Evolutionary conservation across 371 early-diverging fungal species (phyloP).

Genomic region (Dichotomocladium elegans): DNA sequence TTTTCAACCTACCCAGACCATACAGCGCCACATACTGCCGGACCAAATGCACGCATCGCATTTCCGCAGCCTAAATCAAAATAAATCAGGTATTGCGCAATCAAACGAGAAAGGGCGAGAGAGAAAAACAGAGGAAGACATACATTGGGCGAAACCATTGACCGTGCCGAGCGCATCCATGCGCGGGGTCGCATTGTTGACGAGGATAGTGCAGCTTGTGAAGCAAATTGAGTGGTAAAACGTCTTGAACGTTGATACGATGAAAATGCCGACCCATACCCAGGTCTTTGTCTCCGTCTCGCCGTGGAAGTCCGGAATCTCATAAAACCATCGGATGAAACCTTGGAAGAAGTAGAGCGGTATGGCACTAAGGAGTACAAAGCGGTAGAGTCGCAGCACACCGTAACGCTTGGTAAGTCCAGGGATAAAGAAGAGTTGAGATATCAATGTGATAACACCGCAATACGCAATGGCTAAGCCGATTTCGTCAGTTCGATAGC

Average conservation of each 20-base stretch:
- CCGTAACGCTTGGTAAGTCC: slow-evolving; percentile 39
- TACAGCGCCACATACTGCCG: slow-evolving; percentile 35
- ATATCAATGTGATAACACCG: slow-evolving; percentile 44
- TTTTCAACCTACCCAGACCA: slow-evolving; percentile 33
- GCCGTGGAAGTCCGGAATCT: slow-evolving; percentile 17
- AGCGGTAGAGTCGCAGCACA: slow-evolving; percentile 43
- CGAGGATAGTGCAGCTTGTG: slow-evolving; percentile 25
- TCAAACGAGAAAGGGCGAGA: no score
- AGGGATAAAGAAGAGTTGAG: slow-evolving; percentile 53
- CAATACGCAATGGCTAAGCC: slow-evolving; percentile 51
- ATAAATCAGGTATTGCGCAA: neutral
- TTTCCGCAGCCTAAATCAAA: slow-evolving; percentile 28
- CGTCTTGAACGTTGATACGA: slow-evolving; percentile 24
- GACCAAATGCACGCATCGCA: slow-evolving; percentile 38
- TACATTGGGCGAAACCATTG: slow-evolving; percentile 41
- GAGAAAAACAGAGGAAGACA: neutral
- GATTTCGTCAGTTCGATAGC: slow-evolving; percentile 45
- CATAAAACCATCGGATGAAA: slow-evolving; percentile 24
- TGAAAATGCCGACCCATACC: slow-evolving; percentile 16
- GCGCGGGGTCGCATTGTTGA: slow-evolving; percentile 31
- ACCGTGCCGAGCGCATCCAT: slow-evolving; percentile 29
- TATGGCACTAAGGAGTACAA: slow-evolving; percentile 31
- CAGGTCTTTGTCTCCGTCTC: neutral
- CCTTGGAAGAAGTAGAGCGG: slow-evolving; percentile 40
- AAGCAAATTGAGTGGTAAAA: slow-evolving; percentile 27